Conservation (phyloP, 352 stramenopile species). For the Phytophthora tentaculata region DNA sequence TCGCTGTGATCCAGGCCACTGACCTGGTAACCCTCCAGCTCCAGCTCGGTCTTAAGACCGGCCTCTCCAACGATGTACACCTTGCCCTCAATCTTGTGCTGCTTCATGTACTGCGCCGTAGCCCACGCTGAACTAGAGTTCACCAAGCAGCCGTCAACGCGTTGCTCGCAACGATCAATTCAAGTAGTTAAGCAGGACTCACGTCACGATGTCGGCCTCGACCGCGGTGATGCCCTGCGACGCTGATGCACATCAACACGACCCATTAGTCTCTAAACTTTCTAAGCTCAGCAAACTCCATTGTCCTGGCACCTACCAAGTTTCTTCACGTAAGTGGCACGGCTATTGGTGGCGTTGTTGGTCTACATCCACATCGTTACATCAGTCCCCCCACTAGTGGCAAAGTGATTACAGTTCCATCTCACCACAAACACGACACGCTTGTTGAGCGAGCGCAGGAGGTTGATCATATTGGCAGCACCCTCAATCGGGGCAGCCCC, state of each 20-base stretch:
- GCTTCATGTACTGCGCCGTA: constrained; percentile 83
- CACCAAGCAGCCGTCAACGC: background rate
- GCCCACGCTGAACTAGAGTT: constrained; percentile 75
- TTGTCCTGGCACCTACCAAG: constrained; percentile 50
- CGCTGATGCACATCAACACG: constrained; percentile 38
- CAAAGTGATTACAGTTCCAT: background rate
- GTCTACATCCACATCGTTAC: constrained; percentile 47
- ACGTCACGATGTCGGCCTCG: constrained; percentile 86
- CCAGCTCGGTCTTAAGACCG: constrained; percentile 71
- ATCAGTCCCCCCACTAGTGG: constrained; percentile 8
- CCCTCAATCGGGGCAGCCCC: constrained; percentile 69
- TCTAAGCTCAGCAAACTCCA: background rate
- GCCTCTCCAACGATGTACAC: constrained; percentile 87
- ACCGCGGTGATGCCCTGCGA: constrained; percentile 73
- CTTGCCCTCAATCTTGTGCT: constrained; percentile 76
- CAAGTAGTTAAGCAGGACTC: no score
- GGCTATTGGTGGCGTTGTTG: constrained; percentile 87
- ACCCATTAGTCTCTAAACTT: constrained; percentile 2
- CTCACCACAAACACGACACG: constrained; percentile 84
- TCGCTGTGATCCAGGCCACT: constrained; percentile 76
- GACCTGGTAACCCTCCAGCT: constrained; percentile 67
- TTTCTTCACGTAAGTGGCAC: constrained; percentile 85
- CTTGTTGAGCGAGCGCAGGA: constrained; percentile 80
- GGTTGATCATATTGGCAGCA: constrained; percentile 64
- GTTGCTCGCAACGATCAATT: no score